A percentile compares a stretch with the other conserved stretches of the same genome.
phyloP scores from a whole-genome alignment of 768 basidiomycete genomes.

The Panaeolus papilionaceus region DNA sequence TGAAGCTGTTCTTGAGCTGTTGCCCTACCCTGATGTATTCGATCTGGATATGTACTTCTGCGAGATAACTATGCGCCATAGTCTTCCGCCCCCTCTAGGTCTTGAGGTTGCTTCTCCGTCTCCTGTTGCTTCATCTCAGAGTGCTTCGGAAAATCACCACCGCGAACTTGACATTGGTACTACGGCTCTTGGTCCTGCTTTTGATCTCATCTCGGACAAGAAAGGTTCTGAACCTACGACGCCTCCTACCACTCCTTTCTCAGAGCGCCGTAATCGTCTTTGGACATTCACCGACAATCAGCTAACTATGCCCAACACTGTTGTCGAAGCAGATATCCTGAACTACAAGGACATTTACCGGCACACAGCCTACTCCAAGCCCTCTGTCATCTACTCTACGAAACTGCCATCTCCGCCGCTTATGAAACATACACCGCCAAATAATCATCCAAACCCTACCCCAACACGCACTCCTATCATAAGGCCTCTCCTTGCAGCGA shows the following conservation, averaged over 20 bases:
- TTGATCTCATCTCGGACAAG: not conserved
- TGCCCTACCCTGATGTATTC: slow-evolving; percentile 34
- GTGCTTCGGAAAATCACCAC: not conserved
- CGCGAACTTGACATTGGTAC: not conserved
- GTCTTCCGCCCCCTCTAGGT: slow-evolving; percentile 8
- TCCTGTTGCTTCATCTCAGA: not conserved
- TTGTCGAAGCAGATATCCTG: not conserved
- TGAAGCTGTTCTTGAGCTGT: slow-evolving; percentile 21
- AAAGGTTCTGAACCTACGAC: not conserved
- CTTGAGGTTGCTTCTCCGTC: not conserved
- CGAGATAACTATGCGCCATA: slow-evolving; percentile 1
- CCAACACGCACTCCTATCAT: not conserved
- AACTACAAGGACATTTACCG: slow-evolving; percentile 8
- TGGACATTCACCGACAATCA: not conserved
- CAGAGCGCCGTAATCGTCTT: not conserved
- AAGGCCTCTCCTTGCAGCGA: not conserved
- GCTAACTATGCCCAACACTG: not conserved
- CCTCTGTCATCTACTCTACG: slow-evolving; percentile 1
- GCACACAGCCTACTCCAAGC: slow-evolving; percentile 3
- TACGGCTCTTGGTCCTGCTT: not conserved
- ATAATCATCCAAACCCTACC: not conserved
- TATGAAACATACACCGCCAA: not conserved
- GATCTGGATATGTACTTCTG: slow-evolving; percentile 32
- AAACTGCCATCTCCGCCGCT: not conserved
- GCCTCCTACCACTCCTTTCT: not conserved